phyloP scores from a whole-genome alignment of 2,329 filamentous ascomycete species.

The Aureobasidium sp. region DNA sequence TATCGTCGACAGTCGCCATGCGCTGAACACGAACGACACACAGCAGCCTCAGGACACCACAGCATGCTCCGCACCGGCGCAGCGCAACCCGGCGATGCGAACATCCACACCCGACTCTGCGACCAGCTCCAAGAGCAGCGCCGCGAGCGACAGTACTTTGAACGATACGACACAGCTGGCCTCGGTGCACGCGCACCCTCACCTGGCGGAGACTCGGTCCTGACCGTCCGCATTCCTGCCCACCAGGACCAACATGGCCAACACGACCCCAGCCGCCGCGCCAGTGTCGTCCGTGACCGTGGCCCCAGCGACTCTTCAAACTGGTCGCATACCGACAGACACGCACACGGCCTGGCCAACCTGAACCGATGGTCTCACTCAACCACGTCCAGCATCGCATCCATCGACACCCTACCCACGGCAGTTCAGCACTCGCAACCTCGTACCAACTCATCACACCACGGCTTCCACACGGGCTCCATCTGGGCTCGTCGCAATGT shows the following conservation, averaged over 20 bases:
- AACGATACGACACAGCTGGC: not conserved
- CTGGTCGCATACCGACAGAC: not conserved
- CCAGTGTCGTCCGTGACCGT: not conserved
- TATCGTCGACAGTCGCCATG: not conserved
- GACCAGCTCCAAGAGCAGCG: not conserved
- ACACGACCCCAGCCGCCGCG: not conserved
- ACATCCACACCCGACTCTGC: not conserved
- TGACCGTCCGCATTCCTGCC: slow-evolving; percentile 6
- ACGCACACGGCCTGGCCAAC: slow-evolving; percentile 38
- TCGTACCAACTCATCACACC: not conserved
- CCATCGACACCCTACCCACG: slow-evolving; percentile 17
- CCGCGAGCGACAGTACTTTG: not conserved
- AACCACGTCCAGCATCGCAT: slow-evolving; percentile 42
- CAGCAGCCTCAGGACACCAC: not conserved
- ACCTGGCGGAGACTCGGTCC: not conserved
- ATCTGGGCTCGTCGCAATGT: slow-evolving; percentile 11
- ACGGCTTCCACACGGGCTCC: slow-evolving; percentile 5
- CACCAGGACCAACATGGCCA: not conserved
- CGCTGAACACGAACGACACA: not conserved
- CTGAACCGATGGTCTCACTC: slow-evolving; percentile 53
- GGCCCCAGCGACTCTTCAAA: not conserved
- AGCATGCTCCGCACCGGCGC: slow-evolving; percentile 3
- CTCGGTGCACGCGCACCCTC: not conserved
- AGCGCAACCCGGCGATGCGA: slow-evolving; percentile 1
- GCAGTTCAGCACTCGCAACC: not conserved